These are phyloP conservation scores for Candolleomyces eurysporus DNA, from an alignment of 768 basidiomycete genomes.

Conservation along the genomic window DNA sequence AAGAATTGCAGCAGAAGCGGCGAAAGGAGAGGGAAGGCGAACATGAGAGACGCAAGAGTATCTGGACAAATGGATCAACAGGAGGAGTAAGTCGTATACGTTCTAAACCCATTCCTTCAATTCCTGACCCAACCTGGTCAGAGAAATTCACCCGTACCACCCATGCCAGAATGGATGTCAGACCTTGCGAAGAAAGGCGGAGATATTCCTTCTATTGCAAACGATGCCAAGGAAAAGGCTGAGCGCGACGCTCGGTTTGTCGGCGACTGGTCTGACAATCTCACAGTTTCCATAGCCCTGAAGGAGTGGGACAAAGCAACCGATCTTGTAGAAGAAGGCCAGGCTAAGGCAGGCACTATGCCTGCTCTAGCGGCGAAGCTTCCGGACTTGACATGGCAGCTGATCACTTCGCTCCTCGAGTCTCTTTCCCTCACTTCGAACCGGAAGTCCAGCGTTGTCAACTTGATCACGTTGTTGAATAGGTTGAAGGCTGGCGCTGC, in stretches of 20 bases:
- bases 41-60: constrained; percentile 81
- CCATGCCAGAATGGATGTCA: constrained; percentile 75
- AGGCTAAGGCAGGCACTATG: constrained; percentile 55
- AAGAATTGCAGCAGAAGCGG: constrained; percentile 84
- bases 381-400: constrained; percentile 58
- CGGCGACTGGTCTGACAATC: constrained; percentile 86
- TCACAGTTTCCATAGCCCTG: constrained; percentile 88
- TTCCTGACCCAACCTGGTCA: constrained; percentile 3
- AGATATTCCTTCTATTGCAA: constrained; percentile 40
- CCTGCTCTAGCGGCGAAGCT: constrained; percentile 60
- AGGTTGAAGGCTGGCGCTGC: constrained; percentile 74
- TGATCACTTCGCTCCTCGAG: constrained; percentile 68
- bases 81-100: constrained; percentile 32
- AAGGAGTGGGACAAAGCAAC: constrained; percentile 88
- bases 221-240: constrained; percentile 65
- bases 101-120: not conserved
- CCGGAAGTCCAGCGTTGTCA: constrained; percentile 72
- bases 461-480: constrained; percentile 68
- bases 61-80: constrained; percentile 53
- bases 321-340: constrained; percentile 79
- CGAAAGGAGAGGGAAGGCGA: constrained; percentile 94
- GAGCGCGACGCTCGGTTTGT: constrained; percentile 86
- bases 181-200: constrained; percentile 62
- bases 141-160: constrained; percentile 42
- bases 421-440: constrained; percentile 75